These are phyloP conservation scores for Ogataea sp. DNA, from an alignment of 805 yeast species.

Conservation along the genomic window DNA sequence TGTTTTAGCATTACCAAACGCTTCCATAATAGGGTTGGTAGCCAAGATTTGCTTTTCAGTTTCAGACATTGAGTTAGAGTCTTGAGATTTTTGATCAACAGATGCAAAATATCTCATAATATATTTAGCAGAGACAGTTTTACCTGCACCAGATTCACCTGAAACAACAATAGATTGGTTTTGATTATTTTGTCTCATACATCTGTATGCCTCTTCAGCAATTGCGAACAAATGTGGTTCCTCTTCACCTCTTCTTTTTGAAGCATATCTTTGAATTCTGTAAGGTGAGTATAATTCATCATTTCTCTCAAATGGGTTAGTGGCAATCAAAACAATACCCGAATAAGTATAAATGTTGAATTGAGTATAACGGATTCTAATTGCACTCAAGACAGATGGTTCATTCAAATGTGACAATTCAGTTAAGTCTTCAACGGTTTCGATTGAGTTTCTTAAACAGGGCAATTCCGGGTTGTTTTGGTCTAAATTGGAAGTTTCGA, in stretches of 20 bases:
- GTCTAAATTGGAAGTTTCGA: constrained; percentile 39
- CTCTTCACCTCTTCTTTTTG: constrained; percentile 85
- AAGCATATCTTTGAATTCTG: constrained; percentile 90
- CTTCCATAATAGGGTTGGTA: constrained; percentile 95
- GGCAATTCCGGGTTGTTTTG: constrained; percentile 59
- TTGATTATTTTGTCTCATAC: constrained; percentile 78
- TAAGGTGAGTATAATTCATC: constrained; percentile 89
- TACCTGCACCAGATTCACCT: constrained; percentile 99
- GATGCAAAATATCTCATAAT: constrained; percentile 97
- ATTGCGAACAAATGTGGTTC: constrained; percentile 97
- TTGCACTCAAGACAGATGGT: constrained; percentile 94
- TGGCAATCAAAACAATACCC: constrained; percentile 93
- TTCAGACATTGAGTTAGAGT: no score
- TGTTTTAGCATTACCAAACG: constrained; percentile 97
- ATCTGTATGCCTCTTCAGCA: constrained; percentile 94
- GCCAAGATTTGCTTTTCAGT: constrained; percentile 94
- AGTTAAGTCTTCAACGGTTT: constrained; percentile 91
- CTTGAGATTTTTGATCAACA: constrained; percentile 58
- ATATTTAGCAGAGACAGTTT: constrained; percentile 93
- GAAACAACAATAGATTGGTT: constrained; percentile 95
- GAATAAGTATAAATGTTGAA: constrained; percentile 91
- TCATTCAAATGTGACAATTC: constrained; percentile 88
- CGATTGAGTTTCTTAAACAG: constrained; percentile 83
- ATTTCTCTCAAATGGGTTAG: constrained; percentile 89
- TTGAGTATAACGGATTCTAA: constrained; percentile 80